phyloP scores from a whole-genome alignment of 1,139 yeast species.

The Hemisphaericaspora xylanilytica region DNA sequence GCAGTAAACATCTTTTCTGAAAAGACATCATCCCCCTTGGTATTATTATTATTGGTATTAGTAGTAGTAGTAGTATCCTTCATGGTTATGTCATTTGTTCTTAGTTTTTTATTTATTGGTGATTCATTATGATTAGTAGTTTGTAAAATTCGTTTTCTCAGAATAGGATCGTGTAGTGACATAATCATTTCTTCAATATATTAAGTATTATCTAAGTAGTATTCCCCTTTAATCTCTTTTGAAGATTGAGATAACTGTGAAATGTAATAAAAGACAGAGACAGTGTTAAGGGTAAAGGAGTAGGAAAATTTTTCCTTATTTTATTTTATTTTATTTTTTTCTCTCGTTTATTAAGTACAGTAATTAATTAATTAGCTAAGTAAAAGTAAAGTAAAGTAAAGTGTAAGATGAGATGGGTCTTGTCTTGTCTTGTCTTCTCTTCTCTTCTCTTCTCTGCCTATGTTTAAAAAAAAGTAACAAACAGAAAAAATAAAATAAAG shows the following conservation, averaged over 20 bases:
- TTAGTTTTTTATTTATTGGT: slow-evolving; percentile 13
- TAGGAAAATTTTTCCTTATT: slow-evolving; percentile 3
- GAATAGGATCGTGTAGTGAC: slow-evolving; percentile 30
- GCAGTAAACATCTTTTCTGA: slow-evolving; percentile 61
- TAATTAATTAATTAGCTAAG: too few relatives aligned
- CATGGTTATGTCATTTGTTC: slow-evolving; percentile 2
- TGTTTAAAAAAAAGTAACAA: too few relatives aligned
- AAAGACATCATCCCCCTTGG: slow-evolving; percentile 21
- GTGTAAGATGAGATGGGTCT: too few relatives aligned
- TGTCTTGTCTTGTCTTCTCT: too few relatives aligned
- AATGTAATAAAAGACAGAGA: background rate
- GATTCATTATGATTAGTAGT: slow-evolving; percentile 5
- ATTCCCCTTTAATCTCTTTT: too few relatives aligned
- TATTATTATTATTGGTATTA: background rate
- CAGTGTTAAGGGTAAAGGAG: background rate
- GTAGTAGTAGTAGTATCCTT: background rate
- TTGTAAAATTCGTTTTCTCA: slow-evolving; percentile 23
- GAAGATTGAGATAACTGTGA: too few relatives aligned
- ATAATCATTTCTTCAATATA: slow-evolving; percentile 22
- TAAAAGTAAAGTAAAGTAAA: too few relatives aligned
- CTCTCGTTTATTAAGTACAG: too few relatives aligned
- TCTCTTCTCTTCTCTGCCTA: too few relatives aligned
- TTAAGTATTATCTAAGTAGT: too few relatives aligned
- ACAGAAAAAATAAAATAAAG: too few relatives aligned
- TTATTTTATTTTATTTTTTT: too few relatives aligned